Conservation (phyloP, 164 flowering plant species). For the Annona squamosa region DNA sequence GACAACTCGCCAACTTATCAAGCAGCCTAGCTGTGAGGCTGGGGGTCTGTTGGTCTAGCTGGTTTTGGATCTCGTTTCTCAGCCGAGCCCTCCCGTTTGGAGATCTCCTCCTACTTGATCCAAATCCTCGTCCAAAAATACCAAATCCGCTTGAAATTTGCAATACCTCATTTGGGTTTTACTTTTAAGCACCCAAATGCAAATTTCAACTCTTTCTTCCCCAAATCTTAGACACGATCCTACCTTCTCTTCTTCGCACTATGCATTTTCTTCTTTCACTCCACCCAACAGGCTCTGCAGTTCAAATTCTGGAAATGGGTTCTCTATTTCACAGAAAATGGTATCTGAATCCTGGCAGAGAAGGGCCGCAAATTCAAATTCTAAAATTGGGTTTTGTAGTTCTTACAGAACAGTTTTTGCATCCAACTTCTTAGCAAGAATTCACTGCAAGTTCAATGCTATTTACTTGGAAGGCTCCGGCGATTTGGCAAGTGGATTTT, state of each 20-base stretch:
- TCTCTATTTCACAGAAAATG: neutral
- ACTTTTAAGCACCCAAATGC: neutral
- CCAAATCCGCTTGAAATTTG: neutral
- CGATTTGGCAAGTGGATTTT: neutral
- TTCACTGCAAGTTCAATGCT: neutral
- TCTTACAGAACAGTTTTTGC: neutral
- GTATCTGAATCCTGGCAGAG: constrained; percentile 1
- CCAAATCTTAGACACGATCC: neutral
- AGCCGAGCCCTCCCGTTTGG: no score
- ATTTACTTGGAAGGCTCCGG: neutral
- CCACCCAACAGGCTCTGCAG: neutral
- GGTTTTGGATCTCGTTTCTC: no score
- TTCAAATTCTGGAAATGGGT: neutral
- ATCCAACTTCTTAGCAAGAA: neutral
- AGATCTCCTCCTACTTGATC: neutral
- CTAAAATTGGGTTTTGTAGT: constrained; percentile 23
- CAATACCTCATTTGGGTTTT: neutral
- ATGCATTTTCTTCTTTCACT: neutral
- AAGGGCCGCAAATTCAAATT: constrained; percentile 5
- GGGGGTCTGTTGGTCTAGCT: no score
- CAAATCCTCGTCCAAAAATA: neutral
- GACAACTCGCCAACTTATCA: no score
- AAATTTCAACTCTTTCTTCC: neutral
- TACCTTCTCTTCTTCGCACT: neutral
- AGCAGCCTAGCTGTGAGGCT: no score